Base-by-base conservation (phyloP, 352 stramenopile species). In the Pythium scleroteichum region DNA sequence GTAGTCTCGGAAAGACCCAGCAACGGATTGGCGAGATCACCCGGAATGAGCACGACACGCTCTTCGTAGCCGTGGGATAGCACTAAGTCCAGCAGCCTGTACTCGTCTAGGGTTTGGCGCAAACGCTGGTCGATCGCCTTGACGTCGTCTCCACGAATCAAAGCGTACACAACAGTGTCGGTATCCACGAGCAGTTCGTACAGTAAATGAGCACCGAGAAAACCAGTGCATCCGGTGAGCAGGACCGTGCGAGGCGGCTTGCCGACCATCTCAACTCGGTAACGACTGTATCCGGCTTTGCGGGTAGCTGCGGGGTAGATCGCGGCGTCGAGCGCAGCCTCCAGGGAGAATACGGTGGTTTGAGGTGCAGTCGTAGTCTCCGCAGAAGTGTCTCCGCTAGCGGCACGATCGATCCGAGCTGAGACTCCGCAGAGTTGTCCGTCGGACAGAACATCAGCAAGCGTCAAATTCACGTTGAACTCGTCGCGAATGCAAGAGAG, bases 141-240 rank as follows among this genome's bases (percentile, higher is more conserved):
- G 48, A 77, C 74, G 50, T 85, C 70, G 0, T 62, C 57, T 19
- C 78, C 83, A 33, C 89, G 85, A 1, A 97, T 82, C 27, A 98
- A 64, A 40, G 89, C 96, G 59, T 93, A 94, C 5, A 96, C 78
- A 5, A 78, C 77, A 20, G 71, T 75, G 40, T 93, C 82, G 14
- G 82, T 81, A 46, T 85, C 66, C 23, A 78, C 79, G 26, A 97
- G 66, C 13, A 97, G 69, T 66, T 92, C 62, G 23, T 92, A 75
- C 7, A 98, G 72, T 38, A 98, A 65, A 59, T 96, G 87, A 1
- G 63, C 84, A 49, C 92, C 92, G 16, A 98, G 77, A 57, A 96
- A 98, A 14, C 92, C 92, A 16, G 92, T 98, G n/a, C 75, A 88
- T 24, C 92, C 92, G 2, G 92, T 98, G 52, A 98, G 64, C 26